A percentile compares a stretch with the other conserved stretches of the same genome.
phyloP scores from a whole-genome alignment of 306 rosid genomes.

The Coriaria nepalensis region DNA sequence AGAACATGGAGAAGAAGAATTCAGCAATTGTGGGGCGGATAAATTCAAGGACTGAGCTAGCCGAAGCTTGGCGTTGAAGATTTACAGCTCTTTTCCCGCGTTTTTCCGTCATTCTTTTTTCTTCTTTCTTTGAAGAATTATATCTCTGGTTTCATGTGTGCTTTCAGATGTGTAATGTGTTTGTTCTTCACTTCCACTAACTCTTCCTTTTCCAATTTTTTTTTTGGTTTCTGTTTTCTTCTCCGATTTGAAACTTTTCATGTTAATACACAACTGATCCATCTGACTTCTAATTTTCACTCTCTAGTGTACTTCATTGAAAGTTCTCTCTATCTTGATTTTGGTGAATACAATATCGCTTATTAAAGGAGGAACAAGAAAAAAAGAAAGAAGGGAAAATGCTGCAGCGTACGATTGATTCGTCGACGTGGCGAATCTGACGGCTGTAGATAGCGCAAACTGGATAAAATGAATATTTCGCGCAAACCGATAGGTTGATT shows the following conservation, averaged over 20 bases:
- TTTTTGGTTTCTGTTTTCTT: slow-evolving; percentile 10
- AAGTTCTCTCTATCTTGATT: background rate
- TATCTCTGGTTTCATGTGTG: slow-evolving; percentile 15
- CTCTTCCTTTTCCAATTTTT: slow-evolving; percentile 30
- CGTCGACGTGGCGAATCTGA: too few relatives aligned
- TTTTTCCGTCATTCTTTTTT: slow-evolving; percentile 1
- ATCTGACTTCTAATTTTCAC: background rate
- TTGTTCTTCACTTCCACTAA: slow-evolving; percentile 17
- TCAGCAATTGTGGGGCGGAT: slow-evolving; percentile 41
- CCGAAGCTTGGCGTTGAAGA: slow-evolving; percentile 87
- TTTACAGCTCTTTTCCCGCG: background rate
- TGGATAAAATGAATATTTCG: too few relatives aligned
- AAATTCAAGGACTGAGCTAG: slow-evolving; percentile 68
- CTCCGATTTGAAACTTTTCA: slow-evolving; percentile 15
- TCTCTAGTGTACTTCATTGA: background rate
- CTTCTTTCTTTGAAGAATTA: too few relatives aligned
- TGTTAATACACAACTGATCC: background rate
- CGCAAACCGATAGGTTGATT: too few relatives aligned
- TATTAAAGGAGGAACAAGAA: too few relatives aligned
- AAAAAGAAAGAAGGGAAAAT: too few relatives aligned
- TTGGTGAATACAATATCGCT: too few relatives aligned
- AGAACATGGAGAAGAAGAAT: slow-evolving; percentile 28
- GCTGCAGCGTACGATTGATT: too few relatives aligned
- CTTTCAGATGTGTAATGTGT: slow-evolving; percentile 16
- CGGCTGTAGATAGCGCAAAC: too few relatives aligned